Conservation (phyloP, 208 protist species). For the Leishmania aethiopica region DNA sequence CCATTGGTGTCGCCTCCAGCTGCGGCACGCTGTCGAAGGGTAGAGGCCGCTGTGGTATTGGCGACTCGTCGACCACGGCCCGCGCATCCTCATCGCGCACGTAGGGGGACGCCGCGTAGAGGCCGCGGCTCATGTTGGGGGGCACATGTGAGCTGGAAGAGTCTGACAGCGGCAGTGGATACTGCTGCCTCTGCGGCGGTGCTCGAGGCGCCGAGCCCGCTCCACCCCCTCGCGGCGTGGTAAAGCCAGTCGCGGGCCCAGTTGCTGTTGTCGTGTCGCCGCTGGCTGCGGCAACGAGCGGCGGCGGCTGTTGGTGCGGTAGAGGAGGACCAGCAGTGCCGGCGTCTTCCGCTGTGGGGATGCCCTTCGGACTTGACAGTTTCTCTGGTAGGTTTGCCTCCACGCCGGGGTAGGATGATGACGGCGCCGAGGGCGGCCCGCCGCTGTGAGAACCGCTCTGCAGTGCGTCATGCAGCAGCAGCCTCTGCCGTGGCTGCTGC, state of each 20-base stretch:
- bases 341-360: neutral
- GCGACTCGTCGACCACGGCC: constrained; percentile 17
- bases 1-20: neutral
- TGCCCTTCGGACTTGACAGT: neutral
- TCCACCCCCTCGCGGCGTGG: constrained; percentile 1
- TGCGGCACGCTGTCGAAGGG: constrained; percentile 19
- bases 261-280: neutral
- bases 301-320: neutral
- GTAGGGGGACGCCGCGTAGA: constrained; percentile 30
- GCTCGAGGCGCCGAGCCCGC: neutral
- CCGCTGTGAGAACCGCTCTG: neutral
- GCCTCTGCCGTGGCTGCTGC: neutral
- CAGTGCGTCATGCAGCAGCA: neutral
- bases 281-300: neutral
- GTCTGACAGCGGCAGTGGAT: neutral
- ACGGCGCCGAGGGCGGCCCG: neutral
- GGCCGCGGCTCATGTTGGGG: constrained; percentile 10
- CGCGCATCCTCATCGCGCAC: constrained; percentile 16
- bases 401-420: neutral
- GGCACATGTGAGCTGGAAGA: neutral
- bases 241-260: constrained; percentile 2
- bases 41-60: constrained; percentile 27
- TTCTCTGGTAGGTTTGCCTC: neutral
- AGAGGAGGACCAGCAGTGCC: neutral
- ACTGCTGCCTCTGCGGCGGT: neutral